Conservation (phyloP, 495 filamentous ascomycete species). For the Entonaema liquescens region DNA sequence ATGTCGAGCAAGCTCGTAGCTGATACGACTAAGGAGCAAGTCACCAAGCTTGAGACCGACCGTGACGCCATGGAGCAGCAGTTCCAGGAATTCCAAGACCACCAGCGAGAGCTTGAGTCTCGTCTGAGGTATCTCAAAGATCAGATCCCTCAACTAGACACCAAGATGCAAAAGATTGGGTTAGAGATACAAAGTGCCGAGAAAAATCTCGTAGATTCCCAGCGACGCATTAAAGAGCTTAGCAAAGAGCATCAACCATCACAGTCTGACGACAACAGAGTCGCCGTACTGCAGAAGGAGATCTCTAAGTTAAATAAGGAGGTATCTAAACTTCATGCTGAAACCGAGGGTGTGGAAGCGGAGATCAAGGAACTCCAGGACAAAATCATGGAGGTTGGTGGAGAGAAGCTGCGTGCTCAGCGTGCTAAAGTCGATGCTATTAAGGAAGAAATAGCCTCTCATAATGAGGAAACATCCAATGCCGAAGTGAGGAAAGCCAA, state of each 20-base stretch:
- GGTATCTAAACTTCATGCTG: constrained; percentile 77
- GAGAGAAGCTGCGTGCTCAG: constrained; percentile 88
- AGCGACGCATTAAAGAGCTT: constrained; percentile 84
- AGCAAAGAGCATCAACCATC: constrained; percentile 79
- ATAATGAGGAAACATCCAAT: constrained; percentile 81
- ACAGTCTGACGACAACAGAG: constrained; percentile 76
- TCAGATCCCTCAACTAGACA: constrained; percentile 84
- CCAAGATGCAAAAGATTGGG: constrained; percentile 88
- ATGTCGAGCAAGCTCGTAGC: constrained; percentile 96
- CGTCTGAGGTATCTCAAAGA: constrained; percentile 76
- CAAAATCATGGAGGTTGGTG: constrained; percentile 98
- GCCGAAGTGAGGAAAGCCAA: constrained; percentile 88
- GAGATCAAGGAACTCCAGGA: constrained; percentile 91
- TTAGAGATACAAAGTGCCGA: constrained; percentile 89
- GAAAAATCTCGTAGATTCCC: constrained; percentile 82
- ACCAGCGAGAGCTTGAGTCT: constrained; percentile 78
- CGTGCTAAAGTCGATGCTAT: constrained; percentile 93
- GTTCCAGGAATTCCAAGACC: constrained; percentile 81
- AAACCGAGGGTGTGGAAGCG: constrained; percentile 85
- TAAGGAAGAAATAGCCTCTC: constrained; percentile 82
- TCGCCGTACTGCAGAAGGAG: constrained; percentile 75
- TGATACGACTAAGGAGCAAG: constrained; percentile 85
- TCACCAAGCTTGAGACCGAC: constrained; percentile 83
- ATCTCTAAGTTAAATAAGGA: constrained; percentile 78
- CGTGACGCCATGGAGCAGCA: constrained; percentile 83